Percentiles rank a stretch among this genome's conserved stretches.
Conservation (phyloP, 495 filamentous ascomycete genomes). For the Xylaria intraflava region DNA sequence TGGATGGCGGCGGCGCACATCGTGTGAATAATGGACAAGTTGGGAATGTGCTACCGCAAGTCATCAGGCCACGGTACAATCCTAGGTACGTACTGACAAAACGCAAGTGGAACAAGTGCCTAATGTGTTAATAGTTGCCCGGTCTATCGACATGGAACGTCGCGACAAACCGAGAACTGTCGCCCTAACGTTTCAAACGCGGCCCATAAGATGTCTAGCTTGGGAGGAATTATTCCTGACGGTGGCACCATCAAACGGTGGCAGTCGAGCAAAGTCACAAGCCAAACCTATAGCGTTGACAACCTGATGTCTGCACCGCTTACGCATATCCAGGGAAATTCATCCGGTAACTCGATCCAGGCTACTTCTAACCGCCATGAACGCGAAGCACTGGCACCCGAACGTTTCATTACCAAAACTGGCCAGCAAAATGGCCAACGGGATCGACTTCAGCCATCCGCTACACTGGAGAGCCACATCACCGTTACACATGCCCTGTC, state of each 20-base stretch:
- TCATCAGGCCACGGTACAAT: not conserved
- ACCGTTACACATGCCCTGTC: not conserved
- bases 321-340: not conserved
- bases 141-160: not conserved
- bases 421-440: not conserved
- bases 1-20: slow-evolving; percentile 21
- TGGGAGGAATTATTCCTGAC: slow-evolving; percentile 15
- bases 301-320: not conserved
- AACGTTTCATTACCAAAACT: not conserved
- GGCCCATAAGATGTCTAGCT: not conserved
- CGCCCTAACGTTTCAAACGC: not conserved
- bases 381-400: not conserved
- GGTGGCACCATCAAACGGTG: slow-evolving; percentile 15
- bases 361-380: not conserved
- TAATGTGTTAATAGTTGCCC: not conserved
- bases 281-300: not conserved
- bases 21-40: slow-evolving; percentile 4
- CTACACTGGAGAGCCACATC: not conserved
- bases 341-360: not conserved
- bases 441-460: not conserved
- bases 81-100: not conserved
- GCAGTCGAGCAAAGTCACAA: not conserved
- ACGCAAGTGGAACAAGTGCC: not conserved
- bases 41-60: too few relatives aligned
- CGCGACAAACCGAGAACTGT: not conserved